Evolutionary conservation across 495 filamentous ascomycete species (phyloP).

Genomic region (Aspergillus hancockii): DNA sequence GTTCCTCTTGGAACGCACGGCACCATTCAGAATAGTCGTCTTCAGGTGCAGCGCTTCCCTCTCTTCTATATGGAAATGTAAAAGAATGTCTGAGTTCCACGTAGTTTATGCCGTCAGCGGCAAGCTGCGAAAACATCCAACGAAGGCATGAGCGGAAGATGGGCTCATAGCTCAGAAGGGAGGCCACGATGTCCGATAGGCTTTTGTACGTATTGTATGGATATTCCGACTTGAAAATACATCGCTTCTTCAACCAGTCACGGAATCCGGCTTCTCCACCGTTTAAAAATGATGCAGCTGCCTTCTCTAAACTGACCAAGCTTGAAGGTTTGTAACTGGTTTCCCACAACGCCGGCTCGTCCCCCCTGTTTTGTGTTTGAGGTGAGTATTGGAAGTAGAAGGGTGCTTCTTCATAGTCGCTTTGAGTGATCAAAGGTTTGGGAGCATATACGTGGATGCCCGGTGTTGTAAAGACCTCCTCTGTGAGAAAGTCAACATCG

Average conservation of each 20-base stretch:
- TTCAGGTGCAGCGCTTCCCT: constrained; percentile 61
- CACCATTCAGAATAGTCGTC: constrained; percentile 65
- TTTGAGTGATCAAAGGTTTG: constrained; percentile 47
- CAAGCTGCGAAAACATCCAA: constrained; percentile 64
- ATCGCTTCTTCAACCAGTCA: constrained; percentile 74
- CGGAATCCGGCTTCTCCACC: constrained; percentile 71
- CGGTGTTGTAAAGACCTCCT: constrained; percentile 66
- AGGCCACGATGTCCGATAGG: constrained; percentile 68
- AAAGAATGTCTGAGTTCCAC: constrained; percentile 70
- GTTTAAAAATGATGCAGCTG: constrained; percentile 72
- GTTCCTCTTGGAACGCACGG: constrained; percentile 70
- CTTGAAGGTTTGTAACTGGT: constrained; percentile 55
- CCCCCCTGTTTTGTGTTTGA: constrained; percentile 16
- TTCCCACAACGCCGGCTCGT: constrained; percentile 58
- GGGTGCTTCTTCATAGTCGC: constrained; percentile 46
- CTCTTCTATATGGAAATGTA: constrained; percentile 57
- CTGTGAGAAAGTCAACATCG: constrained; percentile 75
- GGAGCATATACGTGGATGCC: constrained; percentile 71
- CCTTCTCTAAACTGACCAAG: constrained; percentile 59
- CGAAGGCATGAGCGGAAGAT: constrained; percentile 78
- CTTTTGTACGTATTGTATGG: constrained; percentile 63
- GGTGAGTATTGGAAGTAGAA: constrained; percentile 55
- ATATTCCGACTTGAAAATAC: constrained; percentile 62
- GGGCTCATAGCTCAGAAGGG: constrained; percentile 84
- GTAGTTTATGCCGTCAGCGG: constrained; percentile 78